These are phyloP conservation scores for Xylaria multiplex DNA, from an alignment of 2,329 filamentous ascomycete species.

Conservation along the genomic window DNA sequence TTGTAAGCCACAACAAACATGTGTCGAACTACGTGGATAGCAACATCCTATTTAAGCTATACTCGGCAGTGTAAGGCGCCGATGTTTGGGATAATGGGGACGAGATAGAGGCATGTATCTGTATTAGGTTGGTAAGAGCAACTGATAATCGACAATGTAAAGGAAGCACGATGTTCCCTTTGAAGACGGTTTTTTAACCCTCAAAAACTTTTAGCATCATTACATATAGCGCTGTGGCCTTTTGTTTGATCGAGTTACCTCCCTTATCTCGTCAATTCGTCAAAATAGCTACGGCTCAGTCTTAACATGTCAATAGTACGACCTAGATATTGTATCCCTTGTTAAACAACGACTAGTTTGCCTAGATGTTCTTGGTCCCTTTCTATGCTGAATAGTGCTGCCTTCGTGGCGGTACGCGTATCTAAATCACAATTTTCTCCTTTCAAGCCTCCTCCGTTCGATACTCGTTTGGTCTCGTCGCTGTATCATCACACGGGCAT, in stretches of 20 bases:
- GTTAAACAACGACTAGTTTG: too few species aligned
- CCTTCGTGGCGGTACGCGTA: too few species aligned
- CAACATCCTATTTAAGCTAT: not conserved
- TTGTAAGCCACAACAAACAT: not conserved
- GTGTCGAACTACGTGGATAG: too few species aligned
- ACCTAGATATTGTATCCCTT: too few species aligned
- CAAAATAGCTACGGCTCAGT: conserved; percentile 5
- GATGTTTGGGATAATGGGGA: not conserved
- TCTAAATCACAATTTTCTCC: too few species aligned
- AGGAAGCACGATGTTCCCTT: not conserved
- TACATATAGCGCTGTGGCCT: not conserved
- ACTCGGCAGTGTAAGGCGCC: too few species aligned
- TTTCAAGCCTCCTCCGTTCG: too few species aligned
- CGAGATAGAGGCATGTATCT: not conserved
- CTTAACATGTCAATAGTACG: not conserved
- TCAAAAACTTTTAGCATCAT: conserved; percentile 4
- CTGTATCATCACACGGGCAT: not conserved
- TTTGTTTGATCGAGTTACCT: conserved; percentile 3
- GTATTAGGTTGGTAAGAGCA: not conserved
- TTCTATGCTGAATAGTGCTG: too few species aligned
- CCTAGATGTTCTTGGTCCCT: too few species aligned
- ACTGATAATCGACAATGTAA: not conserved
- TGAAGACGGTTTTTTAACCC: not conserved
- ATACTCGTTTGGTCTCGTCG: too few species aligned
- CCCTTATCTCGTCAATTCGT: not conserved